Evolutionary conservation across 2,329 filamentous ascomycete genomes (phyloP), one percentile per base, ranked within the genome.

Genomic region (Fulvia fulva): DNA sequence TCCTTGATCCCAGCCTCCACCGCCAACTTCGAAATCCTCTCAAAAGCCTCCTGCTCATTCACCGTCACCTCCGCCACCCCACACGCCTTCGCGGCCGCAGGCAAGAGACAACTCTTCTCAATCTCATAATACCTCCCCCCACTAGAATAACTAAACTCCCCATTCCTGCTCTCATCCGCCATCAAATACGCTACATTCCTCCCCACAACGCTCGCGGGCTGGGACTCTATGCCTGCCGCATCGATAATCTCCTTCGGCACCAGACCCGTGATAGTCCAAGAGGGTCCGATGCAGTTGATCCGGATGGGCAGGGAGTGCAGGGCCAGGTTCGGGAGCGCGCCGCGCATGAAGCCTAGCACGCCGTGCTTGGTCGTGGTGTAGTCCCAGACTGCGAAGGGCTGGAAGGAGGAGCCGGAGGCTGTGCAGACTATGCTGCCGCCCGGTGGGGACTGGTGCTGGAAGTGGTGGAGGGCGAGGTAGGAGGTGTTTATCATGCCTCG

Each of bases 291-390:
- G 5, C 75, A 77, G 71, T 86, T 86, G 52, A 86, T 67, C 14
- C 83, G 79, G 45, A 86, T 78, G 1, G 80, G 78, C 1, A 80
- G 59, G 4, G 45, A 56, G 21, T 45, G 54, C 16, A 19, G 67
- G 60, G 11, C 73, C 64, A 12, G 62, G 3, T 77, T 68, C 2
- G 71, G 69, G 1, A 75, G 68, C 9, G 83, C 69, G 2, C 79
- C 77, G 26, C 82, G 77, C 22, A 81, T 75, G 55, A 83, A 77
- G 2, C 83, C 83, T 0, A 85, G 61, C 0, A 83, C 77, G 22
- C 76, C 83, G 55, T 84, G 80, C 58, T 86, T 86, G 26, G 81
- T 72, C 1, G 78, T 76, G 1, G 78, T 78, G 58, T 86, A 85
- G 64, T 85, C 82, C 0, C 76, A 72, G 2, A 75, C 75, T 19